phyloP scores from a whole-genome alignment of 2,329 filamentous ascomycete species.

The Pseudofabraea citricarpa region DNA sequence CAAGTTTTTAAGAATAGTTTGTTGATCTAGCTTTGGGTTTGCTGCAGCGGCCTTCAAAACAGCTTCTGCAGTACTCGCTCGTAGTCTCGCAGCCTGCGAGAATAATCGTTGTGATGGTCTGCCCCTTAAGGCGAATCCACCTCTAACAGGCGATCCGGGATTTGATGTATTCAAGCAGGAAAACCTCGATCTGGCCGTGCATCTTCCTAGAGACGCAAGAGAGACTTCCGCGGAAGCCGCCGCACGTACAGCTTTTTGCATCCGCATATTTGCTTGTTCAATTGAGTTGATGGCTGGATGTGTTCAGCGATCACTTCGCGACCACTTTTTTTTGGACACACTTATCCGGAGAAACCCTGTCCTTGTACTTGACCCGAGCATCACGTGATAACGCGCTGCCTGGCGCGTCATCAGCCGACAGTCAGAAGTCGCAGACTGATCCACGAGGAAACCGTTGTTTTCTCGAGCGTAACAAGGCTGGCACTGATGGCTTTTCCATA shows the following conservation, averaged over 20 bases:
- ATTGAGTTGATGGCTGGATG: too few species aligned
- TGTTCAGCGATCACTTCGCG: too few species aligned
- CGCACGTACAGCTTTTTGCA: constrained; percentile 23
- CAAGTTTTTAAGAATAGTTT: constrained; percentile 22
- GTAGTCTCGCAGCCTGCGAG: constrained; percentile 19
- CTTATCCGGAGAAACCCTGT: too few species aligned
- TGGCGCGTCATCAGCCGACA: too few species aligned
- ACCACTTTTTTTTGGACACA: too few species aligned
- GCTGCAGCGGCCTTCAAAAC: constrained; percentile 2
- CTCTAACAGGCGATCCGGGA: constrained; percentile 9
- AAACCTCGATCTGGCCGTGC: constrained; percentile 19
- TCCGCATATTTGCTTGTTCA: constrained; percentile 20
- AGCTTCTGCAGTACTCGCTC: constrained; percentile 23
- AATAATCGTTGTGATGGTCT: constrained; percentile 22
- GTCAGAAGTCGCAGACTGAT: too few species aligned
- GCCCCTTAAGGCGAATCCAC: constrained; percentile 8
- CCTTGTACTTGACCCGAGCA: too few species aligned
- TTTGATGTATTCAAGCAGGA: constrained; percentile 24
- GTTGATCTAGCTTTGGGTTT: constrained; percentile 11
- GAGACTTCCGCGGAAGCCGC: constrained; percentile 20
- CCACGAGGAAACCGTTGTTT: too few species aligned
- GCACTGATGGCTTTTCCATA: too few species aligned
- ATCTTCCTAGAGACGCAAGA: constrained; percentile 15
- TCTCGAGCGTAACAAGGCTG: too few species aligned
- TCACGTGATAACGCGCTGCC: too few species aligned